Conservation (phyloP, 2,329 filamentous ascomycete genomes). For the Basipetospora sp. region DNA sequence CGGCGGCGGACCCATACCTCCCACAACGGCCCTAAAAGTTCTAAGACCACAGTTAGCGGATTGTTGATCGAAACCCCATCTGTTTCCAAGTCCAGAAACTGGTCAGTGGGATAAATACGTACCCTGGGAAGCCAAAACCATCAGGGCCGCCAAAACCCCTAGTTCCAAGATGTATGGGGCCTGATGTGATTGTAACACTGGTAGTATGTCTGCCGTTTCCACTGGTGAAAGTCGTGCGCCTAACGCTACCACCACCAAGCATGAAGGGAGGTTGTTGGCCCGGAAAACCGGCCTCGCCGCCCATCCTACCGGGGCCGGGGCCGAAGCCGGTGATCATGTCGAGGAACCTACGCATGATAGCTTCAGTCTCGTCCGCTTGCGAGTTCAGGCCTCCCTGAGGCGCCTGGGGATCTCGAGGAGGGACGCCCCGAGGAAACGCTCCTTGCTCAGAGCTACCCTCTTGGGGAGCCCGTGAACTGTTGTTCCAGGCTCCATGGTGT, state of each 20-base stretch:
- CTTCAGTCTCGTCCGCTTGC: constrained; percentile 2
- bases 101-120: neutral
- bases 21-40: constrained; percentile 3
- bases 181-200: constrained; percentile 4
- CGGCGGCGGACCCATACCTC: constrained; percentile 2
- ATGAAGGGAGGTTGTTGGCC: neutral
- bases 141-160: neutral
- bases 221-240: constrained; percentile 6
- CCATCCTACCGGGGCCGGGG: neutral
- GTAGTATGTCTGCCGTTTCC: constrained; percentile 3
- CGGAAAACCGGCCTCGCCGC: neutral
- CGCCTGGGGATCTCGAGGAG: constrained; percentile 3
- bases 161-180: constrained; percentile 1
- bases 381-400: too few relatives aligned
- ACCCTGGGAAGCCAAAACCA: constrained; percentile 1
- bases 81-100: neutral
- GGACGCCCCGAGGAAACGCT: too few relatives aligned
- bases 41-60: neutral
- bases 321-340: constrained; percentile 5
- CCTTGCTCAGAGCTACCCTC: too few relatives aligned
- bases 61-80: too few relatives aligned
- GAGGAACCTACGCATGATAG: constrained; percentile 4
- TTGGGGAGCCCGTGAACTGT: neutral
- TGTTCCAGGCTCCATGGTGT: constrained; percentile 19
- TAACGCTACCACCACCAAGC: constrained; percentile 1